Conservation (phyloP, 495 filamentous ascomycete genomes). For the Penicillium malachiteum region DNA sequence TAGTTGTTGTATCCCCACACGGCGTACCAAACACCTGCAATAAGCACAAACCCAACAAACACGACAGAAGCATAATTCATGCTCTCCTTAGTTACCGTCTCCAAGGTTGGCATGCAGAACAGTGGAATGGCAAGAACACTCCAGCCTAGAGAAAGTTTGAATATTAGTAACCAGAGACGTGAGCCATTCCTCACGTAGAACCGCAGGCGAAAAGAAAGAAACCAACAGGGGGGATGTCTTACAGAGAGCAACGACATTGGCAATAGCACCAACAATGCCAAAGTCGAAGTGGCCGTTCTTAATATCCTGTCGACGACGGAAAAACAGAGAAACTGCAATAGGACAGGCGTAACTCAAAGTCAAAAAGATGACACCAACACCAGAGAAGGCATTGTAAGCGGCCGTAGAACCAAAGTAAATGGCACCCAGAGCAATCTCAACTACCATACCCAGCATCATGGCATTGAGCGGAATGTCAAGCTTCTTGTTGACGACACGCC, state of each 20-base stretch:
- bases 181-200: no score
- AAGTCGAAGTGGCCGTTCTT: constrained; percentile 55
- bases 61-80: constrained; percentile 60
- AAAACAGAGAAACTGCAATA: constrained; percentile 50
- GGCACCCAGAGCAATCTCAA: constrained; percentile 52
- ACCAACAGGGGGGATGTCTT: constrained; percentile 15
- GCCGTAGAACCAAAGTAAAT: constrained; percentile 58
- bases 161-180: constrained; percentile 11
- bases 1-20: constrained; percentile 52
- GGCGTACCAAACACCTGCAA: constrained; percentile 59
- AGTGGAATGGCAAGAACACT: constrained; percentile 56
- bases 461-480: constrained; percentile 55
- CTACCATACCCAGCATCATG: constrained; percentile 46
- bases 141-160: constrained; percentile 46
- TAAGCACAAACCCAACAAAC: constrained; percentile 54
- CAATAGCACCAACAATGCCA: constrained; percentile 53
- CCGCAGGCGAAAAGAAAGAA: not conserved
- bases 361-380: constrained; percentile 57
- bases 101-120: constrained; percentile 44
- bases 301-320: constrained; percentile 51
- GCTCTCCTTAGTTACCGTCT: constrained; percentile 31
- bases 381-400: constrained; percentile 60
- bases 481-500: constrained; percentile 49
- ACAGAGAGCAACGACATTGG: constrained; percentile 55
- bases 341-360: constrained; percentile 55